Base-by-base conservation (phyloP, 1,139 yeast genomes). In the Schizosaccharomyces versatilis region DNA sequence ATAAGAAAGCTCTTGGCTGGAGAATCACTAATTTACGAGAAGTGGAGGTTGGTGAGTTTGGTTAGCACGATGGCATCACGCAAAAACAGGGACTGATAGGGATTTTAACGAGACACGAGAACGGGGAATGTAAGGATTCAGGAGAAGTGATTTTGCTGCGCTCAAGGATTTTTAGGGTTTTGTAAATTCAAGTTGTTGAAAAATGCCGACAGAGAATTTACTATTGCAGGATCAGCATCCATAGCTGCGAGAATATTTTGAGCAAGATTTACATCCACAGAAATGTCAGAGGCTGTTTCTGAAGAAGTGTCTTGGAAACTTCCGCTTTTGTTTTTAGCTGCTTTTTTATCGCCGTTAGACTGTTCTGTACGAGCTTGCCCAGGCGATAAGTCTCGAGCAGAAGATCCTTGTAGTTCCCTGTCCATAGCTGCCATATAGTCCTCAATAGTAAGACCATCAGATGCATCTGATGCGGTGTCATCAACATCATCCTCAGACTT, bases 381-480 rank as follows among this genome's bases (percentile, higher is more conserved):
- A 24, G 32, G 32, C 5, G 32, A 24, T 24, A 24, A 24, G 32
- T 24, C 32, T 24, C 32, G 32, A 24, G 5, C 32, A 5, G 32
- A 24, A 24, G 32, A 24, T 2, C 32, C 15, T 1, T 44, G n/a
- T n/a, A 44, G 36, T 32, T 44, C 49, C 32, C 19, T 36, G 15
- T 44, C 49, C 49, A 44, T 44, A 36, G 49, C 49, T 24, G 14
- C 38, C 49, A 44, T 44, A 38, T 44, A 44, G 9, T 44, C 49
- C 9, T 24, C 36, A 5, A 44, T 8, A 12, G 10, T 44, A 24
- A 24, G 32, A 24, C 32, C 32, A 24, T 24, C 32, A 24, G 32
- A 24, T 14, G 32, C 32, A 8, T 44, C 32, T 3, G 38, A 32
- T 17, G 49, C 38, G n/a, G 32, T 9, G 19, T 44, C 49, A 12